These are phyloP conservation scores for Pseudohyphozyma bogoriensis DNA, from an alignment of 768 basidiomycete species.

Conservation along the genomic window DNA sequence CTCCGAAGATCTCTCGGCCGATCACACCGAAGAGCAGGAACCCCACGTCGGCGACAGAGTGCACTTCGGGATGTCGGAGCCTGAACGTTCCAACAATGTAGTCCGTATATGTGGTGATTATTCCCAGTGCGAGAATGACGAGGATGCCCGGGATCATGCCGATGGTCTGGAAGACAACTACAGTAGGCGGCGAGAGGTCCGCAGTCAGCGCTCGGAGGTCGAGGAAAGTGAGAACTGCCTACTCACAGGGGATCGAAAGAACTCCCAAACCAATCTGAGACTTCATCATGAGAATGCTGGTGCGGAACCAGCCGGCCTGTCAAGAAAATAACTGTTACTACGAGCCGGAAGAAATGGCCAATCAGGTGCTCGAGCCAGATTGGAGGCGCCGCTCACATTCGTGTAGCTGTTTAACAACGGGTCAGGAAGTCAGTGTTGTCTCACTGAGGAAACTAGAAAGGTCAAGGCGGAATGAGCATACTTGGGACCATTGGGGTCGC, in stretches of 20 bases:
- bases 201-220: too few species aligned
- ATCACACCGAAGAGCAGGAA: conserved; percentile 5
- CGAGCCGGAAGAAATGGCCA: too few species aligned
- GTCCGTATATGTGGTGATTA: conserved; percentile 13
- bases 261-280: conserved; percentile 12
- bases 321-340: too few species aligned
- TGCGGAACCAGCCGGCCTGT: neutral
- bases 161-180: conserved; percentile 11
- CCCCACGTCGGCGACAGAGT: conserved; percentile 18
- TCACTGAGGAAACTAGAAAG: too few species aligned
- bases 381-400: too few species aligned
- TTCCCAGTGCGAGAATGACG: conserved; percentile 8
- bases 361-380: too few species aligned
- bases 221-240: neutral
- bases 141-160: conserved; percentile 20
- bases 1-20: conserved; percentile 16
- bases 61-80: conserved; percentile 10
- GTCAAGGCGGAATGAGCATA: too few species aligned
- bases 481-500: too few species aligned
- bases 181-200: neutral
- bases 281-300: neutral
- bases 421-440: too few species aligned
- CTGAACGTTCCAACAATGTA: conserved; percentile 20
- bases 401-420: too few species aligned
- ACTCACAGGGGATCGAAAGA: neutral